Percentiles rank a stretch among this genome's conserved stretches.
Evolutionary conservation across 2,329 filamentous ascomycete species (phyloP).

Genomic region (Botrytis medusae): DNA sequence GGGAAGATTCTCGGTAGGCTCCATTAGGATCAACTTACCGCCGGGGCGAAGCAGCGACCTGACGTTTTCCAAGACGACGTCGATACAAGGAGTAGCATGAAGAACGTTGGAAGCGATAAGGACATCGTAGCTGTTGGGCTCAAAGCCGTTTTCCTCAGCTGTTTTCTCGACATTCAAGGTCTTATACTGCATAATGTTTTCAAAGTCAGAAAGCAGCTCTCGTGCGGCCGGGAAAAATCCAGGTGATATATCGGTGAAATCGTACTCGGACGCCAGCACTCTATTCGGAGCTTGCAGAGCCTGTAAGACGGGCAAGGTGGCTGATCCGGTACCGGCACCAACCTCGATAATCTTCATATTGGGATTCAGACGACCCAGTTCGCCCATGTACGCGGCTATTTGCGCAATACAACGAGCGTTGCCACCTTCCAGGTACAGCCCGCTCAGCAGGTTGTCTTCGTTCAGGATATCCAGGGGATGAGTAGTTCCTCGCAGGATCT

Average conservation of each 20-base stretch:
- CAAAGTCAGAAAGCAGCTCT: not conserved
- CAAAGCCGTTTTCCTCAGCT: conserved; percentile 22
- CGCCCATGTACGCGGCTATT: conserved; percentile 8
- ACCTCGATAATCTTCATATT: conserved; percentile 39
- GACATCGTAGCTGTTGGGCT: conserved; percentile 29
- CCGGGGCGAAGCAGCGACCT: conserved; percentile 37
- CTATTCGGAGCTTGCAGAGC: not conserved
- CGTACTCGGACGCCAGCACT: not conserved
- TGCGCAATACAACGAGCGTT: not conserved
- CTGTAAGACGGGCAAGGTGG: conserved; percentile 3
- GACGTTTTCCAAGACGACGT: conserved; percentile 31
- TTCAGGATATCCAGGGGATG: not conserved
- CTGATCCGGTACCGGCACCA: conserved; percentile 24
- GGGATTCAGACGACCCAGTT: conserved; percentile 28
- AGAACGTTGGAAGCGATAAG: conserved; percentile 32
- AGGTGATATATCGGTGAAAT: conserved; percentile 13
- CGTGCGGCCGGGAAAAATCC: not conserved
- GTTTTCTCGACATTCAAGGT: conserved; percentile 26
- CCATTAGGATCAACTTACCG: conserved; percentile 36
- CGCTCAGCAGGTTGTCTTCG: not conserved
- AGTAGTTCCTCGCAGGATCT: not conserved
- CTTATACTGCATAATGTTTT: conserved; percentile 17
- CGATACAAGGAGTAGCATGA: conserved; percentile 32
- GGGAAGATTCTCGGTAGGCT: conserved; percentile 23
- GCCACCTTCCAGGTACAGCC: not conserved